Evolutionary conservation across 1,284 basidiomycete species (phyloP).

Genomic region (Trametes sp.): DNA sequence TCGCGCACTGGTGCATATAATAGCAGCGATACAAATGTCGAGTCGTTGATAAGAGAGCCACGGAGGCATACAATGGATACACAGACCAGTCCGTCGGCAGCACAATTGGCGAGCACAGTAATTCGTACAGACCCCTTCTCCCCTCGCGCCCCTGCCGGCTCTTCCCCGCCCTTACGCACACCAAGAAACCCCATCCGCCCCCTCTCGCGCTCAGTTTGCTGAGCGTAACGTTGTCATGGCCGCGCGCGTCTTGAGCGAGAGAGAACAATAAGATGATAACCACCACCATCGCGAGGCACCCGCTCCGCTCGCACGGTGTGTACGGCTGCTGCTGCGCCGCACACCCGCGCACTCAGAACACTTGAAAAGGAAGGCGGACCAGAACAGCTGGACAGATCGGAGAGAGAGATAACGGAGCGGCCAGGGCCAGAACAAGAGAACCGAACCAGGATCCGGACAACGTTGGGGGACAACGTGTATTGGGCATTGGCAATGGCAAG

Average conservation of each 20-base stretch:
- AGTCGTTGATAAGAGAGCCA: neutral
- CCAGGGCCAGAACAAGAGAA: neutral
- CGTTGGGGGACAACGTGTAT: neutral
- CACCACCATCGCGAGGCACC: no score
- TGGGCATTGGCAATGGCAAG: no score
- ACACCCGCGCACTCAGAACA: constrained; percentile 5
- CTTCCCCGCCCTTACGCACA: no score
- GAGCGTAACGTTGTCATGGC: neutral
- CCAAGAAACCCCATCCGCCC: neutral
- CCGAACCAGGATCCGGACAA: neutral
- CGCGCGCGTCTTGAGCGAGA: neutral
- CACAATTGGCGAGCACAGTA: neutral
- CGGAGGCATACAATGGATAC: neutral
- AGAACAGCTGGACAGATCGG: neutral
- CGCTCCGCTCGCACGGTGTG: neutral
- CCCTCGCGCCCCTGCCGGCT: neutral
- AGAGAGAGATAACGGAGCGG: neutral
- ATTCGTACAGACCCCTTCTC: neutral
- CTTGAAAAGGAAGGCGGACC: neutral
- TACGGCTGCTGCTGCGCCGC: neutral
- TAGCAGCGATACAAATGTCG: neutral
- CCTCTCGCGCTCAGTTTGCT: neutral
- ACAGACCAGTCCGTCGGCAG: neutral
- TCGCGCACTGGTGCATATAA: no score
- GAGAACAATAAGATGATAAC: neutral